Evolutionary conservation across 495 filamentous ascomycete genomes (phyloP), one percentile per base, ranked within the genome.

Genomic region (Lindgomyces ingoldianus): DNA sequence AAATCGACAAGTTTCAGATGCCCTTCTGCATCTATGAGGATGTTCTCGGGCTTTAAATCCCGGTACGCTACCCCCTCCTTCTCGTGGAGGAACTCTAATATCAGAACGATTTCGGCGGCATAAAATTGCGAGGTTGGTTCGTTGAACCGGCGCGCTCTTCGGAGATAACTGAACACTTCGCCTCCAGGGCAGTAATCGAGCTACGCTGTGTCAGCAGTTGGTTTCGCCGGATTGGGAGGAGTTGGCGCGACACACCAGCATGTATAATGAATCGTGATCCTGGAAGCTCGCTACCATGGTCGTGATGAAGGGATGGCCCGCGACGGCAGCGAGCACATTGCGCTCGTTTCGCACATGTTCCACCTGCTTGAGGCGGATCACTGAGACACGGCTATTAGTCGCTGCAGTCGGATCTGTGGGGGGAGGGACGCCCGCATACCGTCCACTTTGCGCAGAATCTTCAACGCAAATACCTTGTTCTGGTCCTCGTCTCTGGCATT

Each of bases 1-100:
- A 98, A 98, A 75, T 98, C 94, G n/a, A 98, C 93, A 36, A 98
- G 81, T 75, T 94, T 96, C 72, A 98, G 85, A 75, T 98, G 94
- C 4, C 94, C 94, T 33, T 96, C 85, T 16, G 85, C 90, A 75
- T 97, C 94, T 22, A 98, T 80, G 21, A 98, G 81, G 48, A 98
- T 88, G 72, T 98, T 98, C 75, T 98, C 94, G 1, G 94, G 94
- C 75, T 98, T 98, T 70, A 98, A 76, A 71, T 98, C 94, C 19
- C 94, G 88, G 73, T 97, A 98, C 41, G 94, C 94, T 42, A 98
- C 86, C 6, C 91, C 90, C 71, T 87, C 81, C 30, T 89, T 79
- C 72, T 96, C 91, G 75, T 98, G 94, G 14, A 98, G 81, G 74
- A 89, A 96, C 71, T 96, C 91, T 33, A 98, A 85, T 39, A 96